Conservation (phyloP, 768 basidiomycete genomes). For the Lyophyllum decastes region DNA sequence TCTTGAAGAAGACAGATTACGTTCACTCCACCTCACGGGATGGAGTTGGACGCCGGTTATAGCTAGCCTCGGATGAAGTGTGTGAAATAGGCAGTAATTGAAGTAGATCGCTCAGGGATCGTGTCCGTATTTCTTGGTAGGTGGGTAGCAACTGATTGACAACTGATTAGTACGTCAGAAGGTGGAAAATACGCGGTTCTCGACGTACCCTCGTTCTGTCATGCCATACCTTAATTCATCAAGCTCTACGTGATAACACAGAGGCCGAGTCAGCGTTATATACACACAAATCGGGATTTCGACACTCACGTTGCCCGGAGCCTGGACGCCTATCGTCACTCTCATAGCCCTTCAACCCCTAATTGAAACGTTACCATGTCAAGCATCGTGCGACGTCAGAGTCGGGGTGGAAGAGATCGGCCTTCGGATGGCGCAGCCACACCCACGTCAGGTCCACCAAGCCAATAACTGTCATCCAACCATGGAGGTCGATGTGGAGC, state of each 20-base stretch:
- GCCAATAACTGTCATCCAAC: no score
- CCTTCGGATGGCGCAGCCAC: no score
- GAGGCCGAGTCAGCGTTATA: neutral
- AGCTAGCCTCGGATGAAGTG: neutral
- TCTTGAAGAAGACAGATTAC: neutral
- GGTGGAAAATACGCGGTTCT: neutral
- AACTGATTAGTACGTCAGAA: neutral
- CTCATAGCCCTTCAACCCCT: neutral
- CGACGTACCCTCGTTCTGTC: neutral
- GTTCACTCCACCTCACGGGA: neutral
- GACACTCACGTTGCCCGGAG: neutral
- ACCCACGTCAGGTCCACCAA: no score
- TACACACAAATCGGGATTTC: neutral
- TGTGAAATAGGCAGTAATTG: neutral
- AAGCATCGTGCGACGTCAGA: neutral
- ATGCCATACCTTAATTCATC: neutral
- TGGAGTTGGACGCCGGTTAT: neutral
- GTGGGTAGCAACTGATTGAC: neutral
- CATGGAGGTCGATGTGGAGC: no score
- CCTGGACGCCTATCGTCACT: neutral
- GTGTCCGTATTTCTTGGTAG: neutral
- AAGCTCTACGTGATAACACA: neutral
- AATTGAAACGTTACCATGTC: no score
- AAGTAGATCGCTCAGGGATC: neutral
- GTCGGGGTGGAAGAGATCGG: no score